A percentile compares a stretch with the other conserved stretches of the same genome.
Conservation (phyloP, 768 basidiomycete species). For the Crucibulum laeve region DNA sequence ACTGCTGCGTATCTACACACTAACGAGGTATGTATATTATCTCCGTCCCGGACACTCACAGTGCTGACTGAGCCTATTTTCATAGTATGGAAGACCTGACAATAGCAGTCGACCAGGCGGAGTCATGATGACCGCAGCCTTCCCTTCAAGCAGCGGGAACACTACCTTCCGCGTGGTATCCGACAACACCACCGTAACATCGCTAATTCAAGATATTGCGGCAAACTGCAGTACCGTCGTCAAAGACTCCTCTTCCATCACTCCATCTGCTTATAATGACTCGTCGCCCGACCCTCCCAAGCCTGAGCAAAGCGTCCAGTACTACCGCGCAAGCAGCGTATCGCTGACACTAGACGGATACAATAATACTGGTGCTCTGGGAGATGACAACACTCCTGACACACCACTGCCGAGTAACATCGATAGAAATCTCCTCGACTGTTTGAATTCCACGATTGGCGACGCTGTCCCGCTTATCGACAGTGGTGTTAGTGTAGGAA, state of each 20-base stretch:
- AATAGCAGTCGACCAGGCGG: constrained; percentile 52
- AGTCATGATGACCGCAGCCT: constrained; percentile 36
- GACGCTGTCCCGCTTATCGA: not conserved
- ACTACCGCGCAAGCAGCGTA: constrained; percentile 64
- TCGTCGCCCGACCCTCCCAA: constrained; percentile 23
- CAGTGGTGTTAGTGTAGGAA: not conserved
- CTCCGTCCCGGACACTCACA: not conserved
- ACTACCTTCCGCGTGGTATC: constrained; percentile 44
- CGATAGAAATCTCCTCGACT: not conserved
- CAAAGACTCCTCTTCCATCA: constrained; percentile 14
- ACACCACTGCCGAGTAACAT: not conserved
- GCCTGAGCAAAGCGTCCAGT: constrained; percentile 58
- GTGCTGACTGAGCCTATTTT: not conserved
- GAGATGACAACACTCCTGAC: not conserved
- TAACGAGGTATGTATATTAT: constrained; percentile 30
- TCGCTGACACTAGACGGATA: constrained; percentile 53
- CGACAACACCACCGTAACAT: constrained; percentile 41
- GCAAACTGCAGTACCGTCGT: constrained; percentile 32
- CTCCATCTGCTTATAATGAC: constrained; percentile 24
- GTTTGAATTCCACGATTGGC: not conserved
- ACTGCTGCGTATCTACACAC: constrained; percentile 18
- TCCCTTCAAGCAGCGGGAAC: constrained; percentile 30
- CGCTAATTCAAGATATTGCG: constrained; percentile 36
- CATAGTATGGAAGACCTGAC: constrained; percentile 23
- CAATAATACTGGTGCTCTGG: not conserved